These are phyloP conservation scores for Zasmidium citrigriseum DNA, from an alignment of 2,329 filamentous ascomycete genomes.

Conservation along the genomic window DNA sequence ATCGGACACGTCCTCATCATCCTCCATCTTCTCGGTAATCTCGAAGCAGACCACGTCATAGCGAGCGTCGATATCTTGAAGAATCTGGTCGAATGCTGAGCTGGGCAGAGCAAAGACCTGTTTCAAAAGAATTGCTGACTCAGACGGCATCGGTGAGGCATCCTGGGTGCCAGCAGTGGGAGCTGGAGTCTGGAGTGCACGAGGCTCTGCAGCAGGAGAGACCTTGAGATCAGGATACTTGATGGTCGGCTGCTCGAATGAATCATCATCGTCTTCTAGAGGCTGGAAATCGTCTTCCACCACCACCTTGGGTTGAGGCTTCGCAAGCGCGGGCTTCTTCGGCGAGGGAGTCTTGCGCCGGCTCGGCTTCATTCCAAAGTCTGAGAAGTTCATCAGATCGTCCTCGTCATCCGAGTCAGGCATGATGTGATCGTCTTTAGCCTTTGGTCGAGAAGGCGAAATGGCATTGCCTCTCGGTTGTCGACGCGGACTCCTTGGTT, in stretches of 20 bases:
- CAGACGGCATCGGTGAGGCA: conserved; percentile 11
- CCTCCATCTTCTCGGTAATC: conserved; percentile 23
- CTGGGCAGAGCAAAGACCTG: conserved; percentile 26
- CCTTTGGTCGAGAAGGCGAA: neutral
- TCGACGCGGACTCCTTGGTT: conserved; percentile 3
- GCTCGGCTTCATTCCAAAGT: conserved; percentile 1
- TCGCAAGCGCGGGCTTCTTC: neutral
- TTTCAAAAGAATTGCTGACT: conserved; percentile 10
- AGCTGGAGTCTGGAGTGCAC: neutral
- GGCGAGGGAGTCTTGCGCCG: neutral
- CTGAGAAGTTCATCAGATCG: conserved; percentile 28
- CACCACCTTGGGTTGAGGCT: no score
- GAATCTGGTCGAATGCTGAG: conserved; percentile 14
- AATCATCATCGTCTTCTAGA: neutral
- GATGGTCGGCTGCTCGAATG: neutral
- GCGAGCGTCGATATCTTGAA: conserved; percentile 16
- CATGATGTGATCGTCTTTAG: conserved; percentile 4
- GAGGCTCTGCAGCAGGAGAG: neutral
- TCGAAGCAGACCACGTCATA: conserved; percentile 24
- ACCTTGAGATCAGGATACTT: conserved; percentile 9
- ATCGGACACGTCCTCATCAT: conserved; percentile 18
- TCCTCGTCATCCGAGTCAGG: conserved; percentile 33
- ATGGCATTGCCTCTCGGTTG: neutral
- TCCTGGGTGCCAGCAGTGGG: conserved; percentile 17
- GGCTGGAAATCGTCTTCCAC: neutral